A percentile compares a stretch with the other conserved stretches of the same genome.
Evolutionary conservation across 495 filamentous ascomycete genomes (phyloP).

Genomic region (Annulohypoxylon nitens): DNA sequence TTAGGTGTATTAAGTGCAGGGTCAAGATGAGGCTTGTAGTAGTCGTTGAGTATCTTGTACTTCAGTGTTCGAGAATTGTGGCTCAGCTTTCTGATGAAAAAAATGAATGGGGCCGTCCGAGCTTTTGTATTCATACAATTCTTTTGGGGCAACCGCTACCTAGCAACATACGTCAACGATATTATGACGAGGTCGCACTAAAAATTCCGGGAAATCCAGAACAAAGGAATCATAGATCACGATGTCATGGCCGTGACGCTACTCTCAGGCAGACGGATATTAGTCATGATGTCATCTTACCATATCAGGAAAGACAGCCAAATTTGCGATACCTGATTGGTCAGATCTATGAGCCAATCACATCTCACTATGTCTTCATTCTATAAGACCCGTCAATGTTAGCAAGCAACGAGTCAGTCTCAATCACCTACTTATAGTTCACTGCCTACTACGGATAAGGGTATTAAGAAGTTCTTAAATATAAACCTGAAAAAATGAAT

Average conservation of each 20-base stretch:
- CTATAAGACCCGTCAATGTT: not conserved
- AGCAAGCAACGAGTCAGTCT: too few relatives aligned
- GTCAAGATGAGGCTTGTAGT: not conserved
- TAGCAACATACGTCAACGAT: slow-evolving; percentile 32
- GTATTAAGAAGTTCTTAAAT: too few relatives aligned
- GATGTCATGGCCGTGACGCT: slow-evolving; percentile 34
- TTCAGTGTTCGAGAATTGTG: not conserved
- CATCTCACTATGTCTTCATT: not conserved
- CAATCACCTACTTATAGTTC: too few relatives aligned
- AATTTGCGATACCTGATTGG: slow-evolving; percentile 20
- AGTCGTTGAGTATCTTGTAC: not conserved
- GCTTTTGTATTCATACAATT: slow-evolving; percentile 26
- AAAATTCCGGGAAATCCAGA: slow-evolving; percentile 4
- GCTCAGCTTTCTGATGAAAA: not conserved
- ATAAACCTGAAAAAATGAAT: too few relatives aligned
- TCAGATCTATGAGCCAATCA: slow-evolving; percentile 1
- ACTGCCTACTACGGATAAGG: too few relatives aligned
- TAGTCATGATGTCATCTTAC: slow-evolving; percentile 40
- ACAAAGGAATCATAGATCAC: slow-evolving; percentile 35
- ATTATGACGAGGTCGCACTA: not conserved
- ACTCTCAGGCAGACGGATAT: slow-evolving; percentile 5
- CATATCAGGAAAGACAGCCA: slow-evolving; percentile 13
- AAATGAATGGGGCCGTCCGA: not conserved
- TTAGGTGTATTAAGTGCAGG: not conserved
- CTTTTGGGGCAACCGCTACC: slow-evolving; percentile 5